phyloP scores from a whole-genome alignment of 2,329 filamentous ascomycete genomes.

The Calonectria pauciramosa region DNA sequence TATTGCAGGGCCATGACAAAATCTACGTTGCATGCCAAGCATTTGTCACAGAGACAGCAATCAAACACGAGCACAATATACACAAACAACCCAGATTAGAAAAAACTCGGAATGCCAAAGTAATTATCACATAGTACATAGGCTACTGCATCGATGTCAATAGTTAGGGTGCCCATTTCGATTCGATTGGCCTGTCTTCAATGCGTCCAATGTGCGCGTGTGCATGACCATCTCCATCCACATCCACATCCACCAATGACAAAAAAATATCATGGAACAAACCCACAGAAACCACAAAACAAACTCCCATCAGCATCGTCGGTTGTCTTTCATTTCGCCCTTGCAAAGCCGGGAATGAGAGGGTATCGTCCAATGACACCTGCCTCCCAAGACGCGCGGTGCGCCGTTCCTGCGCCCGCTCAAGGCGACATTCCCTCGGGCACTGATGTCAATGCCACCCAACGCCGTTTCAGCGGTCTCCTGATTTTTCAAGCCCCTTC shows the following conservation, averaged over 20 bases:
- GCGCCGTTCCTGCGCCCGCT: neutral
- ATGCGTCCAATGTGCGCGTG: slow-evolving; percentile 12
- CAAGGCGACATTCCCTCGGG: neutral
- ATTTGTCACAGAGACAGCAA: neutral
- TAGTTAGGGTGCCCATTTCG: slow-evolving; percentile 13
- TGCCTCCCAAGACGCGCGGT: neutral
- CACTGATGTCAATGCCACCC: slow-evolving; percentile 5
- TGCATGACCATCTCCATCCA: slow-evolving; percentile 16
- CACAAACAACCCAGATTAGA: neutral
- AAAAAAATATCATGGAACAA: slow-evolving; percentile 19
- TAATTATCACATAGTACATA: slow-evolving; percentile 11
- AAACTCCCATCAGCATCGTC: slow-evolving; percentile 9
- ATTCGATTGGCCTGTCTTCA: slow-evolving; percentile 19
- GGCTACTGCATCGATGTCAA: neutral
- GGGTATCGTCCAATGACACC: neutral
- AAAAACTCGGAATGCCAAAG: neutral
- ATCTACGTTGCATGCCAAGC: neutral
- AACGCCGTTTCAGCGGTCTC: slow-evolving; percentile 1
- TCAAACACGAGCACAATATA: neutral
- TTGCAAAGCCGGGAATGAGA: neutral
- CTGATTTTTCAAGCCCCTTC: neutral
- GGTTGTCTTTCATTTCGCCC: neutral
- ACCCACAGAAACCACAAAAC: slow-evolving; percentile 13
- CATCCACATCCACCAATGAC: slow-evolving; percentile 12
- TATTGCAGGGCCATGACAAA: neutral